These are phyloP conservation scores for Xylaria acuta DNA, from an alignment of 495 filamentous ascomycete genomes.

Conservation along the genomic window DNA sequence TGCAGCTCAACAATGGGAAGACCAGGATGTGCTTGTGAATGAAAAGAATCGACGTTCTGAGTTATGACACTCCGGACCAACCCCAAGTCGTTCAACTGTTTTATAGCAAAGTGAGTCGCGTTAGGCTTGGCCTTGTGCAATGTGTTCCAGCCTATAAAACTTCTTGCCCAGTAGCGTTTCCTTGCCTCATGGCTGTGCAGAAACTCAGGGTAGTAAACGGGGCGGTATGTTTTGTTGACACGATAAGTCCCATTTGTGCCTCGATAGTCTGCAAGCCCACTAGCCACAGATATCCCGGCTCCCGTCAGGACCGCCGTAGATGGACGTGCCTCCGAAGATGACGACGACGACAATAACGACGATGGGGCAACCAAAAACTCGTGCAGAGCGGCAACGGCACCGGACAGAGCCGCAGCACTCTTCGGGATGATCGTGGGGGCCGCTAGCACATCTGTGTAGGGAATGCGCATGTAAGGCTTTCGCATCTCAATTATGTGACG, in stretches of 20 bases:
- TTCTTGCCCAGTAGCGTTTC: slow-evolving; percentile 95
- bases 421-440: slow-evolving; percentile 74
- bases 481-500: slow-evolving; percentile 53
- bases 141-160: slow-evolving; percentile 89
- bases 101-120: slow-evolving; percentile 75
- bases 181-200: slow-evolving; percentile 79
- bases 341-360: slow-evolving; percentile 18
- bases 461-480: slow-evolving; percentile 81
- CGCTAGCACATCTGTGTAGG: slow-evolving; percentile 86
- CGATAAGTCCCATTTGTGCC: slow-evolving; percentile 90
- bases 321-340: slow-evolving; percentile 54
- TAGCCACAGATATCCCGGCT: slow-evolving; percentile 91
- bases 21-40: slow-evolving; percentile 75
- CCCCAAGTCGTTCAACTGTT: slow-evolving; percentile 71
- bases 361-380: slow-evolving; percentile 65
- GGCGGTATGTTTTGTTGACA: slow-evolving; percentile 84
- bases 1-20: slow-evolving; percentile 85
- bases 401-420: slow-evolving; percentile 69
- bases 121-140: slow-evolving; percentile 82
- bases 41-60: slow-evolving; percentile 97
- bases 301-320: slow-evolving; percentile 80
- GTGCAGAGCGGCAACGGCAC: slow-evolving; percentile 77
- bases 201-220: slow-evolving; percentile 94
- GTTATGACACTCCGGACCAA: slow-evolving; percentile 81
- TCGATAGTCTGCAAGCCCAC: slow-evolving; percentile 91